Evolutionary conservation across 179 eudicot species (phyloP), one percentile per base, ranked within the genome.

Genomic region (Carnegiea gigantea): DNA sequence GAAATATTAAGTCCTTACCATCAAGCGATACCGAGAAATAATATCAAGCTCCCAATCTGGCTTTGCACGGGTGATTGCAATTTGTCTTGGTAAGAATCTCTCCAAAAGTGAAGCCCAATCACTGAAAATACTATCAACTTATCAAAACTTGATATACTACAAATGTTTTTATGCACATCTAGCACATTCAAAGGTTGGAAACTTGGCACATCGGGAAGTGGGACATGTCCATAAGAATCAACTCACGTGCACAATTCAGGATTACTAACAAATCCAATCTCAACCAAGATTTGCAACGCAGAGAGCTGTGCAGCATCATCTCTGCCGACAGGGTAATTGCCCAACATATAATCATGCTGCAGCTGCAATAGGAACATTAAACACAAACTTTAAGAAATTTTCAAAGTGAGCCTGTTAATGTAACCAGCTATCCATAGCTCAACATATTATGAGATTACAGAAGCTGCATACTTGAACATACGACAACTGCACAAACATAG

Each of bases 331-430:
- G 99, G 99, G 84, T 97, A 97, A 83, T 97, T 95, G 33, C 99
- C 98, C 88, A 90, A 70, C 77, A 97, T 92, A 89, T 97, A 97
- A 89, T 97, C 99, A 88, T 97, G 98, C 92, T 97, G 99, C 81
- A 95, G 74, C 99, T 97, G 91, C 73, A 84, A 81, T 60, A 80
- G 26, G 23, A 70, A 36, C 10, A 70, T 70, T 70, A 30, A 33
- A 30, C 21, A 70, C n/a, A 65, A 26, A 11, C 33, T 70, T 6
- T 18, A 33, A 30, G 20, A 28, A 13, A 70, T 36, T 36, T n/a
- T 36, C 36, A 28, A 6, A 36, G 46, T 4, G 9, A 70, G 23
- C 17, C 28, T 9, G 71, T 65, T 20, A 6, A 62, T 62, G 28
- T 23, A 62, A 9, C 68, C 68, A 62, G 6, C 10, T 67, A 28